Evolutionary conservation across 2,329 filamentous ascomycete genomes (phyloP).

Genomic region (Cladophialophora bantiana): DNA sequence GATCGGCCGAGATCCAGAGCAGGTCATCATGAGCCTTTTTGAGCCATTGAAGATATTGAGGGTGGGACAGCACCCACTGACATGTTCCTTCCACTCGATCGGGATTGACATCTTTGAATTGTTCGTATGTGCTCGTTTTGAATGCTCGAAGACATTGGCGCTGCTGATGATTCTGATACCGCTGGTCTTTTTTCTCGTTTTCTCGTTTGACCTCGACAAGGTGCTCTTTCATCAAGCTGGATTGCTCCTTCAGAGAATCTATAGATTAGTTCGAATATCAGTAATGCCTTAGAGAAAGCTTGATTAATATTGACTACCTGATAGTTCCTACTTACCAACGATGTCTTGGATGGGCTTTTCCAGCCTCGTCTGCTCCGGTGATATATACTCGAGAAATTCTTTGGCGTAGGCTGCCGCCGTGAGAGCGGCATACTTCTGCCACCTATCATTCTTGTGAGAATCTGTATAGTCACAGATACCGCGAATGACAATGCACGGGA

Average conservation of each 20-base stretch:
- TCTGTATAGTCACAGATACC: constrained; percentile 54
- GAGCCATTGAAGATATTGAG: constrained; percentile 42
- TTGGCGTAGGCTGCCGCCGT: constrained; percentile 44
- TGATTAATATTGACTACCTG: not conserved
- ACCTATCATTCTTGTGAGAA: constrained; percentile 49
- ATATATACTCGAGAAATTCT: constrained; percentile 31
- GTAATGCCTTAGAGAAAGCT: not conserved
- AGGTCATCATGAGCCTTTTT: constrained; percentile 40
- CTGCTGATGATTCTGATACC: not conserved
- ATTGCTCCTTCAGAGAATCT: not conserved
- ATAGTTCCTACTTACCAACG: constrained; percentile 2
- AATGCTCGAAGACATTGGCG: constrained; percentile 12
- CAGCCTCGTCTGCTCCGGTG: not conserved
- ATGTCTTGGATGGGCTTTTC: constrained; percentile 17
- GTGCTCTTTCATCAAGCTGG: not conserved
- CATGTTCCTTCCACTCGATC: constrained; percentile 45
- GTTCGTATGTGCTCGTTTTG: constrained; percentile 40
- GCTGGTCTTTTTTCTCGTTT: not conserved
- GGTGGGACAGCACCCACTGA: constrained; percentile 45
- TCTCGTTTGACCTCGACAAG: not conserved
- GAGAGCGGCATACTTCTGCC: constrained; percentile 48
- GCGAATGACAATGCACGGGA: constrained; percentile 51
- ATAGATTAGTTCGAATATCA: constrained; percentile 1
- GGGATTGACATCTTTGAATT: constrained; percentile 46
- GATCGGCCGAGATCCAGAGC: constrained; percentile 52